Evolutionary conservation across 2,329 filamentous ascomycete genomes (phyloP), one percentile per base, ranked within the genome.

Genomic region (Amesomyces nigricolor): DNA sequence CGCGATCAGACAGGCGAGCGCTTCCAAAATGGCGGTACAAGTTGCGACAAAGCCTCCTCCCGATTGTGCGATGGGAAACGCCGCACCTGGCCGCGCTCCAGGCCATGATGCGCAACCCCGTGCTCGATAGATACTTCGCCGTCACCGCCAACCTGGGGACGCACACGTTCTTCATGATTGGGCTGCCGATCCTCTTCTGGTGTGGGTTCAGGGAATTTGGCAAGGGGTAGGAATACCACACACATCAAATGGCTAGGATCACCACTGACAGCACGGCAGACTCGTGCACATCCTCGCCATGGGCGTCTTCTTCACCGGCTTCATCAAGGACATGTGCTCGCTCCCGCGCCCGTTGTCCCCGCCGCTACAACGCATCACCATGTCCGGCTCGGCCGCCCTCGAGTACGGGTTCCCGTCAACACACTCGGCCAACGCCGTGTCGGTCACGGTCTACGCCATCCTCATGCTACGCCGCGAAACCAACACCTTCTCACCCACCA

Each of bases 381-480:
- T 96, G 91, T 97, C 92, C 49, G 91, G 91, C 3, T 96, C 90
- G 5, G 91, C 89, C 3, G 91, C 92, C 9, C 80, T 99, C 53
- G 94, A 99, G 68, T 99, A 99, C 68, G 94, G 94, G 17, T 97
- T 97, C 64, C 94, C 94, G 0, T 96, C 91, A 8, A 97, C 94
- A 0, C 94, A 99, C 70, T 96, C 91, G 13, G 94, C 94, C 47
- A 99, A 99, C 70, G 94, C 94, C 2, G 88, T 97, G 6, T 96
- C 92, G 0, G 92, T 97, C 14, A 89, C 91, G 37, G 80, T 95
- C 5, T 96, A 96, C 69, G 85, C 81, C 30, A 75, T 97, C 7
- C 78, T 91, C 53, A 76, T 85, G 46, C 74, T 97, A 16, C 81
- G 80, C 60, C 80, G 80, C 26, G 79, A 83, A 1, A 80, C 83